Evolutionary conservation across 805 yeast genomes (phyloP), one percentile per base, ranked within the genome.

Genomic region (Ogataea glucozyma): DNA sequence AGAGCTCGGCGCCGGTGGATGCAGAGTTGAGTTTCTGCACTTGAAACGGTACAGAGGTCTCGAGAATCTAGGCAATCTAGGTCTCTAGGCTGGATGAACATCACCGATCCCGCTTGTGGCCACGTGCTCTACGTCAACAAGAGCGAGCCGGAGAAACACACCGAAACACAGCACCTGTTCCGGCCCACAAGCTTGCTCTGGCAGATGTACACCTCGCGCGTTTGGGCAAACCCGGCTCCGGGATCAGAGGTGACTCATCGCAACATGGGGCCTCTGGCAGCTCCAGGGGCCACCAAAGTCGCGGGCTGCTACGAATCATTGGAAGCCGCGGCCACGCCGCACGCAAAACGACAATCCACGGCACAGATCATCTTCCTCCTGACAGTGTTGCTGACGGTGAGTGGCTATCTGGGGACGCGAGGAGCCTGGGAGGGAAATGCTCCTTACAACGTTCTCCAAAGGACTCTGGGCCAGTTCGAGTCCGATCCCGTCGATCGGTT

Each of bases 401-500:
- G n/a, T 14, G 20, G 32, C 11, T 12, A 30, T 30, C 21, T 8
- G 19, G 19, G 18, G 18, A 10, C 24, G 10, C 10, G 7, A 7
- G 19, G 11, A 6, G 3, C 20, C 18, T 19, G 19, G 16, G 4
- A 11, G 3, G 32, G 21, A 17, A 10, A n/a, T 16, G 10, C 21
- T 16, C 32, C 10, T 16, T 16, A n/a, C 11, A 9, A 27, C 14
- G 18, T 4, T 14, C 16, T 27, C 18, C 31, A 27, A 10, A 33
- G 12, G 31, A 31, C 17, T 14, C 26, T 26, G 23, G 48, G 39
- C 9, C 17, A 22, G 12, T 21, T 41, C 11, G 44, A 41, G 30
- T 38, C 46, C 4, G 48, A 49, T 23, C 54, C 54, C 3, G 29
- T 16, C 13, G 40, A 40, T 26, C 20, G 46, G 27, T 39, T 36